A percentile compares a stretch with the other conserved stretches of the same genome.
Conservation (phyloP, 2,329 filamentous ascomycete genomes). For the Verticillium alfalfae region DNA sequence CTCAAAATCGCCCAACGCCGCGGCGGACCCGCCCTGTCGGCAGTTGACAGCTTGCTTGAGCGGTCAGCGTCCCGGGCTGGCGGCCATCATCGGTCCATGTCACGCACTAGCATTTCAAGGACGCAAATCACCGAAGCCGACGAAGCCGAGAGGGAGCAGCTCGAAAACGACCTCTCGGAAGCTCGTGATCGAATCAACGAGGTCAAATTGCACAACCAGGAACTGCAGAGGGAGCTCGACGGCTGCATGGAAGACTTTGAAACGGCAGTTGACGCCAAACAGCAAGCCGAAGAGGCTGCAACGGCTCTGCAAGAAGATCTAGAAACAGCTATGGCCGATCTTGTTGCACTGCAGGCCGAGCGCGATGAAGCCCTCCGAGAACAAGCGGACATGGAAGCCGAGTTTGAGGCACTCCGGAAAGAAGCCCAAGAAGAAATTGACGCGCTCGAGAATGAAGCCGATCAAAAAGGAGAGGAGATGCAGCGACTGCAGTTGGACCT, state of each 20-base stretch:
- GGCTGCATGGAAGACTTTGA: constrained; percentile 77
- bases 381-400: constrained; percentile 51
- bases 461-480: constrained; percentile 66
- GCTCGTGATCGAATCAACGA: constrained; percentile 82
- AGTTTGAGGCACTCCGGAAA: constrained; percentile 55
- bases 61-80: constrained; percentile 84
- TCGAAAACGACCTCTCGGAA: constrained; percentile 78
- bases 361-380: constrained; percentile 78
- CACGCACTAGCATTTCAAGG: constrained; percentile 66
- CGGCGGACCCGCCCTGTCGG: constrained; percentile 54
- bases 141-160: constrained; percentile 77
- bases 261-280: constrained; percentile 58
- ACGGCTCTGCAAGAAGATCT: constrained; percentile 73
- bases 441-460: constrained; percentile 63
- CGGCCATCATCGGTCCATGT: constrained; percentile 63
- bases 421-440: constrained; percentile 65
- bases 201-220: constrained; percentile 83
- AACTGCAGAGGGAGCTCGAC: constrained; percentile 77
- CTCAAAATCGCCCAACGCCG: constrained; percentile 83
- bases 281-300: constrained; percentile 51
- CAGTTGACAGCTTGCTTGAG: constrained; percentile 87
- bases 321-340: constrained; percentile 71
- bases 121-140: constrained; percentile 52
- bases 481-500: constrained; percentile 67
- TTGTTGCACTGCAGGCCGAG: constrained; percentile 74